Conservation (phyloP, 1,139 yeast genomes). For the Geotrichum bryndzae region DNA sequence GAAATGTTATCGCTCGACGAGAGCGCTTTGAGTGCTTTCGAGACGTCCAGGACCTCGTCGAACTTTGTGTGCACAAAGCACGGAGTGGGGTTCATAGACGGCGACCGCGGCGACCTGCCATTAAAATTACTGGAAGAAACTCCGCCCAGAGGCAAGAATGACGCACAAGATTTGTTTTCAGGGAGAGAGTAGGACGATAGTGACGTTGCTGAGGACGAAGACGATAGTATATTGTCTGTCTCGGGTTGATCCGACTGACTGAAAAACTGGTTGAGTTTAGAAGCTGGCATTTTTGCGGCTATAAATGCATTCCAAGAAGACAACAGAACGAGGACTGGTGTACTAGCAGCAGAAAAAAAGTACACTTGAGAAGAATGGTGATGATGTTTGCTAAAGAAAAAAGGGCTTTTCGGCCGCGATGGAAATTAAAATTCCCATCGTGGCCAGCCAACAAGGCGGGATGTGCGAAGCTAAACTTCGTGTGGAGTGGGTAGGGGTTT, state of each 20-base stretch:
- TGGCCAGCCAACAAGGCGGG: no score
- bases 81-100: conserved; percentile 11
- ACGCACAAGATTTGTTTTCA: conserved; percentile 1
- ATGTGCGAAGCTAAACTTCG: no score
- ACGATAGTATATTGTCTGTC: neutral
- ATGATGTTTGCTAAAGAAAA: no score
- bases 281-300: neutral
- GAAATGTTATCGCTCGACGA: conserved; percentile 20
- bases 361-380: no score
- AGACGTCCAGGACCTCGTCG: conserved; percentile 26
- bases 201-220: conserved; percentile 1
- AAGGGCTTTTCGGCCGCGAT: no score
- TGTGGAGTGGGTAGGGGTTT: no score
- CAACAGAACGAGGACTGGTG: no score
- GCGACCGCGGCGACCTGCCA: neutral
- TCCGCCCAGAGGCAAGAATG: neutral
- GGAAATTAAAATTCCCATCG: no score
- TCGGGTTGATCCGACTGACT: neutral
- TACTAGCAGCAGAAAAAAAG: no score
- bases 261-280: neutral
- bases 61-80: conserved; percentile 25
- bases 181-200: conserved; percentile 2
- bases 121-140: neutral
- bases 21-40: conserved; percentile 23
- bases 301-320: neutral